phyloP scores from a whole-genome alignment of 2,329 filamentous ascomycete species.

The Dactylellina leptospora region DNA sequence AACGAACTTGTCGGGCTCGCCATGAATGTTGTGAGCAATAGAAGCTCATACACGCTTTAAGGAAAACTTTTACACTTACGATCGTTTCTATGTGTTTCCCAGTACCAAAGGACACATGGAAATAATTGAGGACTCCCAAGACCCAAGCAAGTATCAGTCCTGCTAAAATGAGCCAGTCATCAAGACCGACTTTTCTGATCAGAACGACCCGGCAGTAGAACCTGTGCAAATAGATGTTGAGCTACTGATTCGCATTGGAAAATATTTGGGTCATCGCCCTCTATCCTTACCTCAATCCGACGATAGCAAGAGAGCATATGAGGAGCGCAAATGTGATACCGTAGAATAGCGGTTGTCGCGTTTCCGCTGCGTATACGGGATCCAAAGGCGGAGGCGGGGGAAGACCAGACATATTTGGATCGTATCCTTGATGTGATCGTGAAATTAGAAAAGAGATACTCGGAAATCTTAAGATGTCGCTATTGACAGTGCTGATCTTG shows the following conservation, averaged over 20 bases:
- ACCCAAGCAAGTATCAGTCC: slow-evolving; percentile 55
- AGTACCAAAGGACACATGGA: slow-evolving; percentile 53
- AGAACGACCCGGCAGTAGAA: slow-evolving; percentile 55
- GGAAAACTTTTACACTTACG: slow-evolving; percentile 57
- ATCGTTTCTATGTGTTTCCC: slow-evolving; percentile 57
- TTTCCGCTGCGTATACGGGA: slow-evolving; percentile 30
- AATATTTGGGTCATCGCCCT: neutral
- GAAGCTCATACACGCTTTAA: no score
- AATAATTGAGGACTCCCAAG: slow-evolving; percentile 53
- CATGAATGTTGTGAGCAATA: no score
- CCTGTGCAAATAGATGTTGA: slow-evolving; percentile 32
- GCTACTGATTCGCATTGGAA: neutral
- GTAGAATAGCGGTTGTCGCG: slow-evolving; percentile 39
- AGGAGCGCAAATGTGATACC: slow-evolving; percentile 39
- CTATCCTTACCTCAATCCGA: slow-evolving; percentile 24
- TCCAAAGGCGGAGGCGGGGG: neutral
- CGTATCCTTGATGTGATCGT: no score
- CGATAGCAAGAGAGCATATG: slow-evolving; percentile 20
- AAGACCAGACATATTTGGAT: no score
- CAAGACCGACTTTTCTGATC: slow-evolving; percentile 54
- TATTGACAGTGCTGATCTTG: no score
- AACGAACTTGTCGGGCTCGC: no score
- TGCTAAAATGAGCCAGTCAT: slow-evolving; percentile 60
- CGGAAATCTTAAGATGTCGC: no score
- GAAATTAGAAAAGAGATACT: no score